These are phyloP conservation scores for Quercus gilva DNA, from an alignment of 306 rosid species.

Conservation along the genomic window DNA sequence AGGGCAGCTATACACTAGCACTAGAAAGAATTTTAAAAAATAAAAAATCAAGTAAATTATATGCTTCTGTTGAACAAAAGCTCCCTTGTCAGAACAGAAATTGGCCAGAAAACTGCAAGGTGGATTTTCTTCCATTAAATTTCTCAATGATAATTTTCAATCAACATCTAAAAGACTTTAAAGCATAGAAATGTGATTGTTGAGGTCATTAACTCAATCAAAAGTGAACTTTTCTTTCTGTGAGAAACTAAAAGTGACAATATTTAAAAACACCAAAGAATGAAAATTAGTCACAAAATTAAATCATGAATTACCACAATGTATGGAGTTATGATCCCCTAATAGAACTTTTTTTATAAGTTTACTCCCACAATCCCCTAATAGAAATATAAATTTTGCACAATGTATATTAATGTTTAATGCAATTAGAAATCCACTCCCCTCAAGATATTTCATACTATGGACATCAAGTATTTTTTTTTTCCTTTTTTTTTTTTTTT, in stretches of 20 bases:
- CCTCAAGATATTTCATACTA: neutral
- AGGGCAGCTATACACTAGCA: neutral
- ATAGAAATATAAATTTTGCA: neutral
- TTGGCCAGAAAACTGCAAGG: neutral
- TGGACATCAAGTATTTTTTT: neutral
- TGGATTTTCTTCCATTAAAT: neutral
- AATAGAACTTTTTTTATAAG: too few species aligned
- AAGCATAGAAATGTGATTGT: neutral
- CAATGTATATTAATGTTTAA: neutral
- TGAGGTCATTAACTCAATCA: neutral
- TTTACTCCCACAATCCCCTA: neutral
- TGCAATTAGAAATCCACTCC: neutral
- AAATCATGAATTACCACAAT: neutral
- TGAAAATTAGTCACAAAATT: neutral
- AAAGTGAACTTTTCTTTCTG: neutral
- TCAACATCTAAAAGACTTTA: neutral
- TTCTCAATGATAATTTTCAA: neutral
- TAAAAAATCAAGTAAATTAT: neutral
- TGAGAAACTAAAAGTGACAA: neutral
- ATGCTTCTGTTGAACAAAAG: neutral
- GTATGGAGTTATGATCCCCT: neutral
- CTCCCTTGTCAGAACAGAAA: neutral
- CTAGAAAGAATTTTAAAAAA: neutral
- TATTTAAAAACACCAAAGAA: neutral
- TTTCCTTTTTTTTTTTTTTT: too few species aligned